Percentiles rank a stretch among this genome's conserved stretches.
phyloP scores from a whole-genome alignment of 2,329 filamentous ascomycete genomes.

The Paecilomyces niveus region DNA sequence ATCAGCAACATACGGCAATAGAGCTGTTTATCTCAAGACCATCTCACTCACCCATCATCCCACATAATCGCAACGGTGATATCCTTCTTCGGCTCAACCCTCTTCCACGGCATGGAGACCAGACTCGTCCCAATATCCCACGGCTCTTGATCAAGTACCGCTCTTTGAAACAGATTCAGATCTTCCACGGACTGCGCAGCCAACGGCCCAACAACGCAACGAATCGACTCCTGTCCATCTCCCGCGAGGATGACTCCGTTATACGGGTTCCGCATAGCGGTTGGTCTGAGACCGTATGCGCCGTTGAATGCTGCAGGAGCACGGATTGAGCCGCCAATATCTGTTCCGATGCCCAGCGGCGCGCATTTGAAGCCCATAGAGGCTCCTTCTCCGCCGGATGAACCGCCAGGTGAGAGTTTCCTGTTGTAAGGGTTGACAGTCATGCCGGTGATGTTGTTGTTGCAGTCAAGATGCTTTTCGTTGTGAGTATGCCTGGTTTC shows the following conservation, averaged over 20 bases:
- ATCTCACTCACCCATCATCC: conserved; percentile 47
- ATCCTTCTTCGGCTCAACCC: conserved; percentile 12
- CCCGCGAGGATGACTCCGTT: conserved; percentile 20
- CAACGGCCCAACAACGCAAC: conserved; percentile 24
- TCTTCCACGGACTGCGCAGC: conserved; percentile 22
- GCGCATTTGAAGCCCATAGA: conserved; percentile 36
- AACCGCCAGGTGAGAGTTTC: conserved; percentile 34
- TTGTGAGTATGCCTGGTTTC: conserved; percentile 2
- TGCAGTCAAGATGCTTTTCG: conserved; percentile 26
- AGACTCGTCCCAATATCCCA: conserved; percentile 37
- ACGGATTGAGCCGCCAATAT: conserved; percentile 43
- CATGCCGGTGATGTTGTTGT: conserved; percentile 35
- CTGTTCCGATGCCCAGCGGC: conserved; percentile 38
- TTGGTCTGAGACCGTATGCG: conserved; percentile 38
- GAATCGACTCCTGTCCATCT: conserved; percentile 31
- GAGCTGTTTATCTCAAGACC: no score
- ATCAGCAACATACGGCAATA: neutral
- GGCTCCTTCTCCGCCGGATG: conserved; percentile 39
- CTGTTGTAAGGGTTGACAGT: conserved; percentile 36
- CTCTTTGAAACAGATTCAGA: conserved; percentile 32
- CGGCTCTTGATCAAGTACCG: conserved; percentile 31
- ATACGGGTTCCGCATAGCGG: conserved; percentile 25
- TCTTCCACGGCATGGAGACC: conserved; percentile 36
- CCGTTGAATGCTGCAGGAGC: conserved; percentile 40
- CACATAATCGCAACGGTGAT: conserved; percentile 52